Evolutionary conservation across 805 yeast species (phyloP).

Genomic region (Yamadazyma akitaensis): DNA sequence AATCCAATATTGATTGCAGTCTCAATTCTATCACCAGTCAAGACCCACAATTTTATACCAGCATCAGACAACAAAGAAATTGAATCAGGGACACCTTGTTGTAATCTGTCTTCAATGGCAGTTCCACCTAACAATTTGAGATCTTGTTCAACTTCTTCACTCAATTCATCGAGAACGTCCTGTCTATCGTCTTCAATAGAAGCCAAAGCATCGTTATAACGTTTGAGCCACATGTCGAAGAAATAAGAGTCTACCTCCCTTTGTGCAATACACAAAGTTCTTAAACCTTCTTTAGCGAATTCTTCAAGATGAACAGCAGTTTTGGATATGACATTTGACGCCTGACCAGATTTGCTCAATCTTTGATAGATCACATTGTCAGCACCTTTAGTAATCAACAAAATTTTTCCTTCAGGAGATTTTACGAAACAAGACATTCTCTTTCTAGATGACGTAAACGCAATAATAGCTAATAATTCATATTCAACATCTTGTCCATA

Average conservation of each 20-base stretch:
- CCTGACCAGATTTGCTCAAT: conserved; percentile 29
- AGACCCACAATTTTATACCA: conserved; percentile 79
- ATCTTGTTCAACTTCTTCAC: conserved; percentile 57
- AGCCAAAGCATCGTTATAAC: conserved; percentile 57
- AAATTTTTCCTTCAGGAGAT: conserved; percentile 37
- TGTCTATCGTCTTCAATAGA: conserved; percentile 58
- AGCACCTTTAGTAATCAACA: conserved; percentile 68
- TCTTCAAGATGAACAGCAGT: conserved; percentile 65
- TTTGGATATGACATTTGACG: conserved; percentile 45
- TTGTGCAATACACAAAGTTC: conserved; percentile 72
- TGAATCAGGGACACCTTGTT: conserved; percentile 74
- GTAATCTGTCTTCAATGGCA: conserved; percentile 77
- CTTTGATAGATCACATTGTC: conserved; percentile 61
- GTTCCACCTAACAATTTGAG: conserved; percentile 69
- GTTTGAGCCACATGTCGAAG: conserved; percentile 53
- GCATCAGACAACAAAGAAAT: conserved; percentile 64
- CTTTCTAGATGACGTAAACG: conserved; percentile 70
- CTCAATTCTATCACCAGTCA: conserved; percentile 80
- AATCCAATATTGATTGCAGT: conserved; percentile 84
- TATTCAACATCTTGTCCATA: conserved; percentile 46
- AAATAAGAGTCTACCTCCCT: conserved; percentile 43
- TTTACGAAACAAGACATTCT: conserved; percentile 74
- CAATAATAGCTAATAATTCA: conserved; percentile 53
- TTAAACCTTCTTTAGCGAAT: conserved; percentile 72
- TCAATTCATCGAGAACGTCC: conserved; percentile 47